Conservation (phyloP, 352 stramenopile species). For the Phytophthora litchii region DNA sequence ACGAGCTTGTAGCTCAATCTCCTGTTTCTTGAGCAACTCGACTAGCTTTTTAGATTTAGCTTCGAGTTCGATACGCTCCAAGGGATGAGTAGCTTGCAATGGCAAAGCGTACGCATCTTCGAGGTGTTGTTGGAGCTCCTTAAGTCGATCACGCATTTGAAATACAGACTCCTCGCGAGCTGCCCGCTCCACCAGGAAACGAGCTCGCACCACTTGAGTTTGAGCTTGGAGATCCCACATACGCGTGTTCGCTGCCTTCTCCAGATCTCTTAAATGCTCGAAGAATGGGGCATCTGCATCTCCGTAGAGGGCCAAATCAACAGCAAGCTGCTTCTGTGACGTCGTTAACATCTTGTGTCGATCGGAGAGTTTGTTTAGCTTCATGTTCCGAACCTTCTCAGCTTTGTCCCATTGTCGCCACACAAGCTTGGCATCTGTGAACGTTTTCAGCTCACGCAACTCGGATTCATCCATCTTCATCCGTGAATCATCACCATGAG, state of each 20-base stretch:
- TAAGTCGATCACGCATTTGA: constrained; percentile 52
- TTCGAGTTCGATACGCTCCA: constrained; percentile 54
- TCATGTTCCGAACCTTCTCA: constrained; percentile 46
- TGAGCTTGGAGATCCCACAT: constrained; percentile 65
- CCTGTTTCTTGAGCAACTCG: constrained; percentile 30
- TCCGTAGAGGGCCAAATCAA: constrained; percentile 56
- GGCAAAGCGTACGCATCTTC: constrained; percentile 54
- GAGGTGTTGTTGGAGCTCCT: constrained; percentile 46
- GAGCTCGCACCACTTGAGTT: constrained; percentile 55
- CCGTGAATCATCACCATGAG: constrained; percentile 21
- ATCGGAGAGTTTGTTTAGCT: constrained; percentile 38
- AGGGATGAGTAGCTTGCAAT: constrained; percentile 52
- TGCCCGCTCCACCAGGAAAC: constrained; percentile 70
- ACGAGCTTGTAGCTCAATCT: constrained; percentile 24
- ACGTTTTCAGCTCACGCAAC: constrained; percentile 47
- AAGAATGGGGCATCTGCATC: constrained; percentile 57
- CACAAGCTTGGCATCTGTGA: constrained; percentile 44
- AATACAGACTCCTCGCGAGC: constrained; percentile 62
- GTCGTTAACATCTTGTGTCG: constrained; percentile 29
- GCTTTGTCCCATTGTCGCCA: constrained; percentile 60
- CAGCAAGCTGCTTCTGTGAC: constrained; percentile 39
- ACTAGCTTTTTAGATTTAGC: constrained; percentile 32
- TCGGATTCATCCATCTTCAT: constrained; percentile 53
- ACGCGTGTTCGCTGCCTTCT: constrained; percentile 51
- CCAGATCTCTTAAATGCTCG: constrained; percentile 41